phyloP scores from a whole-genome alignment of 2,329 filamentous ascomycete species.

The Sarocladiaceae sp. region DNA sequence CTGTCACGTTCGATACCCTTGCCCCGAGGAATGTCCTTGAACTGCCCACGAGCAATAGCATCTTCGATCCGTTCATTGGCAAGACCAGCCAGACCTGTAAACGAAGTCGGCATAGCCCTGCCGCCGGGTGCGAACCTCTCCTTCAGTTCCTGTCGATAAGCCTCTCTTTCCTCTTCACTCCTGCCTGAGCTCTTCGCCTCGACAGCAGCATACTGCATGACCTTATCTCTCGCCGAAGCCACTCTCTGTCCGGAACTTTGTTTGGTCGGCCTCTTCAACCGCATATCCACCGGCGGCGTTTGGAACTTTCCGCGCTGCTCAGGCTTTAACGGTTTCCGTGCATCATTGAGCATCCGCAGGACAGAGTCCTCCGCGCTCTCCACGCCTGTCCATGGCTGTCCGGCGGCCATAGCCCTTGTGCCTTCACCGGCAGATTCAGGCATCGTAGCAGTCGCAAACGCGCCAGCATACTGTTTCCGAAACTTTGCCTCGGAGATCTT shows the following conservation, averaged over 20 bases:
- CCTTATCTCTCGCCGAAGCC: slow-evolving; percentile 54
- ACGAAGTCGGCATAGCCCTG: slow-evolving; percentile 67
- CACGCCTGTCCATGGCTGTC: slow-evolving; percentile 71
- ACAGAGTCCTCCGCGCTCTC: slow-evolving; percentile 73
- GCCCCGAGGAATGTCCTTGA: slow-evolving; percentile 76
- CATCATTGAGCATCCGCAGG: slow-evolving; percentile 79
- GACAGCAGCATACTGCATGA: slow-evolving; percentile 45
- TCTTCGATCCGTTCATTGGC: slow-evolving; percentile 93
- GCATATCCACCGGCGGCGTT: slow-evolving; percentile 48
- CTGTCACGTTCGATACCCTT: slow-evolving; percentile 77
- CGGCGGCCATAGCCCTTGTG: slow-evolving; percentile 58
- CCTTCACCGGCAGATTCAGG: slow-evolving; percentile 60
- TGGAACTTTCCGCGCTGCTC: slow-evolving; percentile 42
- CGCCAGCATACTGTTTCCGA: slow-evolving; percentile 41
- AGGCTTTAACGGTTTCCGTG: slow-evolving; percentile 63
- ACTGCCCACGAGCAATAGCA: slow-evolving; percentile 87
- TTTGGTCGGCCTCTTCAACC: slow-evolving; percentile 35
- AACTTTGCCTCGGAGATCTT: slow-evolving; percentile 55
- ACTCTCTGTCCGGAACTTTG: slow-evolving; percentile 42
- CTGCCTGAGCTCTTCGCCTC: slow-evolving; percentile 42
- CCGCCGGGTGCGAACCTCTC: slow-evolving; percentile 75
- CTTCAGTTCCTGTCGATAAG: slow-evolving; percentile 67
- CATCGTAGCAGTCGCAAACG: slow-evolving; percentile 45
- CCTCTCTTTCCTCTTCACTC: slow-evolving; percentile 68
- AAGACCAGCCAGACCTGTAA: slow-evolving; percentile 74